Evolutionary conservation across 1,139 yeast genomes (phyloP), one percentile per base, ranked within the genome.

Genomic region (Petasospora rhodanensis): DNA sequence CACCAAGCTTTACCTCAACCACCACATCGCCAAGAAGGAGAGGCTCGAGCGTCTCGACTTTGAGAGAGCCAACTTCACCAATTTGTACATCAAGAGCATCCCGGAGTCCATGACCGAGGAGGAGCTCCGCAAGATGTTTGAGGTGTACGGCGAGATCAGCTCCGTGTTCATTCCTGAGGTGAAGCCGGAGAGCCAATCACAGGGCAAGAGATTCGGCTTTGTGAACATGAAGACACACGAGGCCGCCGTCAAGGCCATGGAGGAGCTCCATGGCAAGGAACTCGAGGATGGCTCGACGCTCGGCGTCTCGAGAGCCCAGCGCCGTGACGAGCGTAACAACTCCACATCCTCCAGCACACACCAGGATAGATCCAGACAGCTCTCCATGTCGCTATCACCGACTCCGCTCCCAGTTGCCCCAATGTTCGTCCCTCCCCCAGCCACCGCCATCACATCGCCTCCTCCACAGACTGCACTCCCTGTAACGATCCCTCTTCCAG

Each of bases 81-180:
- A 75, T 49, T 59, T 76, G 28, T 76, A 76, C 51, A 72, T 76
- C 18, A 73, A 68, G 36, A 73, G 74, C 47, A 58, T 76, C 25
- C 76, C 81, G 0, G 46, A 60, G 4, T 45, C 63, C 9, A 65
- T 64, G 36, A 61, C 59, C 21, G 62, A 58, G 34, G 46, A 50
- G 2, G 51, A 55, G 18, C 43, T 64, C 18, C 25, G 28, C 4
- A 31, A 44, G 2, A 18, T 62, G 12, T 64, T 64, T 46, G 47
- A 42, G 9, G 43, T 49, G 32, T 68, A 55, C 48, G 76, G 76
- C 13, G 62, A 56, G 25, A 66, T 70, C 18, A 59, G 61, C 63
- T 16, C 48, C 13, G 31, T 41, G 5, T 35, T 42, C 28, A 32
- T 46, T 14, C 34, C 55, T 49, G 37, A 43, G n/a, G 38, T 49